Conservation (phyloP, 2,329 filamentous ascomycete species). For the Eutypella sp. region DNA sequence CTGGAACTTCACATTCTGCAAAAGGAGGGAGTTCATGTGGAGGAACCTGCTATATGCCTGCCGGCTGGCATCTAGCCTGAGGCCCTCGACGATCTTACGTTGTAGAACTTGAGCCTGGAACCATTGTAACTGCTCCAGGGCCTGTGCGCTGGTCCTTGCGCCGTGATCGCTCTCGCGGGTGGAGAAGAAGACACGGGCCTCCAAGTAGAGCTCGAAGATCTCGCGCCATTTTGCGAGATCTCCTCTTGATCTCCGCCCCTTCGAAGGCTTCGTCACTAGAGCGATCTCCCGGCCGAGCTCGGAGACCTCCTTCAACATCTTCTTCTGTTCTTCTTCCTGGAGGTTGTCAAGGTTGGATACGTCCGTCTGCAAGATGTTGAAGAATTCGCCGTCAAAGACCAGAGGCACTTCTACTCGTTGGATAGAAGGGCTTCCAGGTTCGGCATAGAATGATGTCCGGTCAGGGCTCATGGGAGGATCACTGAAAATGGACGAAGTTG, state of each 20-base stretch:
- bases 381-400: conserved; percentile 74
- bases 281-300: conserved; percentile 61
- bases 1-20: conserved; percentile 78
- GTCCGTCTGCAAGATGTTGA: conserved; percentile 67
- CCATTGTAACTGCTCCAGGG: conserved; percentile 62
- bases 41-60: conserved; percentile 65
- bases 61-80: conserved; percentile 63
- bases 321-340: conserved; percentile 60
- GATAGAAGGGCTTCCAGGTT: conserved; percentile 5
- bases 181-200: conserved; percentile 78
- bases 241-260: conserved; percentile 51
- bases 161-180: conserved; percentile 68
- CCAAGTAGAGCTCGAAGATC: conserved; percentile 76
- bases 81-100: conserved; percentile 52
- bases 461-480: neutral
- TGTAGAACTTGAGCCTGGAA: conserved; percentile 66
- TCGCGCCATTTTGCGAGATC: conserved; percentile 74
- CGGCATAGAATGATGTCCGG: no score
- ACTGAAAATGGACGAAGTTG: neutral
- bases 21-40: conserved; percentile 66
- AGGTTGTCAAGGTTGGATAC: conserved; percentile 64
- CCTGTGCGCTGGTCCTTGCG: conserved; percentile 58
- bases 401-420: conserved; percentile 67
- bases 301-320: conserved; percentile 58
- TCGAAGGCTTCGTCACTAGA: conserved; percentile 58